Evolutionary conservation across 768 basidiomycete species (phyloP).

Genomic region (Rossbeevera mucosa): DNA sequence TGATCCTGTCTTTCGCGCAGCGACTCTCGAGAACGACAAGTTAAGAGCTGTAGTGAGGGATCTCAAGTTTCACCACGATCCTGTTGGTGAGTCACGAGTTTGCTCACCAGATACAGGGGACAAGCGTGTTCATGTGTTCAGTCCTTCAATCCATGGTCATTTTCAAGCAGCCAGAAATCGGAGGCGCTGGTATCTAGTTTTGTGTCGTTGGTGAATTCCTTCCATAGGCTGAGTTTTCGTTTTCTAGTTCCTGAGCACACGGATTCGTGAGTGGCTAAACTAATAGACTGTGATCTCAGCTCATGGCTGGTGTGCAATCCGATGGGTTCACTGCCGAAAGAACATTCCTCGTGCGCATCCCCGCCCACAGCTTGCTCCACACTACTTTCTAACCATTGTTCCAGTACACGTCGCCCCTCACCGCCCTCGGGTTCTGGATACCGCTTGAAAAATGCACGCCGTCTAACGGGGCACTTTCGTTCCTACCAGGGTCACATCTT

Average conservation of each 20-base stretch:
- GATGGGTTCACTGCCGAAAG: background rate
- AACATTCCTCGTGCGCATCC: background rate
- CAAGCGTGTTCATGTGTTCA: constrained; percentile 21
- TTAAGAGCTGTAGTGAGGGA: constrained; percentile 69
- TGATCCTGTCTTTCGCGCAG: constrained; percentile 73
- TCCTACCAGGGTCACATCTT: constrained; percentile 87
- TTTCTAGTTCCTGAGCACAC: constrained; percentile 80
- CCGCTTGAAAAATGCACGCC: constrained; percentile 85
- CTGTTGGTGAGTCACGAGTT: constrained; percentile 58
- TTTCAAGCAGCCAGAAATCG: constrained; percentile 89
- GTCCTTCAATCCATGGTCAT: constrained; percentile 95
- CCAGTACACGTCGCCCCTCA: constrained; percentile 88
- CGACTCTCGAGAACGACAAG: constrained; percentile 75
- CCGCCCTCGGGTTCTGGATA: constrained; percentile 95
- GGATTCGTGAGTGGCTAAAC: constrained; percentile 68
- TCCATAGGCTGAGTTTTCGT: background rate
- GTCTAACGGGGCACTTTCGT: constrained; percentile 80
- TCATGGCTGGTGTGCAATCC: constrained; percentile 61
- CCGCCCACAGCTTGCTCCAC: background rate
- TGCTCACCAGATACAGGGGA: background rate
- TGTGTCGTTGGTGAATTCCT: background rate
- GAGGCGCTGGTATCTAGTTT: constrained; percentile 69
- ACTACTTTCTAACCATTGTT: constrained; percentile 10
- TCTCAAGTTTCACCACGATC: constrained; percentile 79
- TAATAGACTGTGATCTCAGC: constrained; percentile 31